Percentiles rank a stretch among this genome's conserved stretches.
Evolutionary conservation across 2,329 filamentous ascomycete genomes (phyloP).

Genomic region (Mariannaea elegans): DNA sequence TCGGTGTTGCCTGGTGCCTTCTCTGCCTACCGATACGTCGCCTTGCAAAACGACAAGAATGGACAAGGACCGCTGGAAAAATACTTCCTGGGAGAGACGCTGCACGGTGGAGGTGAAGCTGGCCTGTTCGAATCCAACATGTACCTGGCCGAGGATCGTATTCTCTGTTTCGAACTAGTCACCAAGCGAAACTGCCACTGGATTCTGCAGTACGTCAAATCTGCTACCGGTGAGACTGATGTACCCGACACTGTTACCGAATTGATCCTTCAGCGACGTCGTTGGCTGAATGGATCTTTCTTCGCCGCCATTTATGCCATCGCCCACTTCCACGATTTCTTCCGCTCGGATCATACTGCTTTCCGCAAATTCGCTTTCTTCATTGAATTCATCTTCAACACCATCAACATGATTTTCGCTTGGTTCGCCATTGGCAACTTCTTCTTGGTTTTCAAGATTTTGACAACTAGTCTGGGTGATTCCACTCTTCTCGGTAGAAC

Average conservation of each 20-base stretch:
- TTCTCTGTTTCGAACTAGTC: slow-evolving; percentile 97
- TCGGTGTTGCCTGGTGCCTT: slow-evolving; percentile 96
- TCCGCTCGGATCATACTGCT: slow-evolving; percentile 89
- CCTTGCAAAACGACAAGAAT: slow-evolving; percentile 95
- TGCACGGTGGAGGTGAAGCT: slow-evolving; percentile 89
- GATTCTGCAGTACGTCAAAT: slow-evolving; percentile 99
- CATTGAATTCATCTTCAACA: slow-evolving; percentile 93
- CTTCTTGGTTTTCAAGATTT: slow-evolving; percentile 97
- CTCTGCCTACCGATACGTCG: slow-evolving; percentile 95
- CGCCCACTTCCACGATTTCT: slow-evolving; percentile 95
- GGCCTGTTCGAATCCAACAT: slow-evolving; percentile 99
- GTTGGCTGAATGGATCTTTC: slow-evolving; percentile 98
- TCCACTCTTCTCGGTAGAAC: slow-evolving; percentile 75
- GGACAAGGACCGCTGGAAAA: slow-evolving; percentile 92
- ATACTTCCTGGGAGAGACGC: slow-evolving; percentile 96
- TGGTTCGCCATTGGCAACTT: slow-evolving; percentile 99
- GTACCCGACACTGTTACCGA: slow-evolving; percentile 95
- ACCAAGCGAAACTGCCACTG: slow-evolving; percentile 97
- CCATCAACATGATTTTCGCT: slow-evolving; percentile 95
- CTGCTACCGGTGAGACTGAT: slow-evolving; percentile 94
- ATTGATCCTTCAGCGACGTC: slow-evolving; percentile 91
- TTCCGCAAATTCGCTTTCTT: slow-evolving; percentile 89
- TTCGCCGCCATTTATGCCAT: slow-evolving; percentile 97
- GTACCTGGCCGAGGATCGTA: slow-evolving; percentile 98
- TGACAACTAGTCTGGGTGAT: slow-evolving; percentile 85